Evolutionary conservation across 2,329 filamentous ascomycete genomes (phyloP).

Genomic region (Talaromyces pinophilus): DNA sequence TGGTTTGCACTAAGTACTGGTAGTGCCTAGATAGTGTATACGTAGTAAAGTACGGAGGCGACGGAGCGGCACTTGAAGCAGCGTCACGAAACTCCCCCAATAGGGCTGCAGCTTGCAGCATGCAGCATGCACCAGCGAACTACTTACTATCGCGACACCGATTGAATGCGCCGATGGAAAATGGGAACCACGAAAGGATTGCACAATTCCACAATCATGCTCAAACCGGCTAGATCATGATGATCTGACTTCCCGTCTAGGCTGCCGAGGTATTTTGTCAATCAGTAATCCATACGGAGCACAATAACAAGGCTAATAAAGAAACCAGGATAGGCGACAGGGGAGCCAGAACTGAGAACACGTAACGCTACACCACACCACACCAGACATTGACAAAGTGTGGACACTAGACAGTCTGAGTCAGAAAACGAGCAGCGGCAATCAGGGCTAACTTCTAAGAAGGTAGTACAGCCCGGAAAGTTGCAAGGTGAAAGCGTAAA

Average conservation of each 20-base stretch:
- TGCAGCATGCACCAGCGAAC: conserved; percentile 3
- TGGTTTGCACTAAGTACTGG: neutral
- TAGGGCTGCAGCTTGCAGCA: conserved; percentile 21
- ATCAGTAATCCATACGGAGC: neutral
- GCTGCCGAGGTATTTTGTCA: neutral
- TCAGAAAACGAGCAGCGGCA: neutral
- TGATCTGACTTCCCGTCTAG: neutral
- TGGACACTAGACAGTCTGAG: neutral
- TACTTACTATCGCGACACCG: neutral
- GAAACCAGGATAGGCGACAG: neutral
- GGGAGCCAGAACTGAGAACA: neutral
- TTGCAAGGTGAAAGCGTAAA: conserved; percentile 7
- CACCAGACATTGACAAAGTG: neutral
- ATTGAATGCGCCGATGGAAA: neutral
- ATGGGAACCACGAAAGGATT: neutral
- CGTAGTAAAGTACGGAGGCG: neutral
- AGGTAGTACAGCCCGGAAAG: neutral
- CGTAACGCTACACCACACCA: neutral
- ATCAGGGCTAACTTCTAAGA: neutral
- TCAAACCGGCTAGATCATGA: neutral
- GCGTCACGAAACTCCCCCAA: neutral
- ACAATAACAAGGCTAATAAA: neutral
- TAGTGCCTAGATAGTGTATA: neutral
- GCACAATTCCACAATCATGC: neutral
- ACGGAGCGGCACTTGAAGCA: neutral